Base-by-base conservation (phyloP, 1,139 yeast genomes). In the Suhomyces atakaporum region DNA sequence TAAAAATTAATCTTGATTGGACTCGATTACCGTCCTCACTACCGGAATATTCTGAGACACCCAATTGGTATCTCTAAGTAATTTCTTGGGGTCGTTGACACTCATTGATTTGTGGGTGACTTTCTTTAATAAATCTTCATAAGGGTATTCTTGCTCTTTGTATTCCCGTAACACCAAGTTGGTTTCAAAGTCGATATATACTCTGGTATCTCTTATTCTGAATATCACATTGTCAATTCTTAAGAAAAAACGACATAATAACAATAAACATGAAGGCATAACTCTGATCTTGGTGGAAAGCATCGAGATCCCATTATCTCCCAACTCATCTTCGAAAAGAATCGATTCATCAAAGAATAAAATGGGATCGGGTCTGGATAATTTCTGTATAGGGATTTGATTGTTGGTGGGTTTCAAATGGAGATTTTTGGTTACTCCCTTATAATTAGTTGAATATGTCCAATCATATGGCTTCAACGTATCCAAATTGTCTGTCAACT, bases 311-410 rank as follows among this genome's bases (percentile, higher is more conserved):
- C 99, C 99, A 58, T 92, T 92, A 59, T 92, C 99, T 3, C 96
- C 98, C 39, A 92, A 69, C 57, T 92, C 99, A 54, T 92, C 98
- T 56, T 92, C 99, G 55, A 78, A 94, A 22, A 94, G 66, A 6
- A 87, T 79, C 63, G 88, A 79, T 51, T 90, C 97, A 56, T 89
- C 97, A 55, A 79, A 92, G 56, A 87, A 88, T 35, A 88, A 57
- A 30, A 92, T 92, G 2, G 96, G 96, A 50, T 89, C 96, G 5
- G 85, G 90, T 39, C 73, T 70, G 32, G 79, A 69, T 33, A 92
- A 68, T 55, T 81, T 78, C 14, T 79, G 79, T 15, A 86, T 53
- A 0, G 98, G 98, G 10, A 92, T 75, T 5, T 56, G 59, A 10
- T 62, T 59, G 3, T 50, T 39, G 1, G 66, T 54, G 2, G 46